Percentiles rank a stretch among this genome's conserved stretches.
Conservation (phyloP, 2,329 filamentous ascomycete genomes). For the Alternaria arbusti region DNA sequence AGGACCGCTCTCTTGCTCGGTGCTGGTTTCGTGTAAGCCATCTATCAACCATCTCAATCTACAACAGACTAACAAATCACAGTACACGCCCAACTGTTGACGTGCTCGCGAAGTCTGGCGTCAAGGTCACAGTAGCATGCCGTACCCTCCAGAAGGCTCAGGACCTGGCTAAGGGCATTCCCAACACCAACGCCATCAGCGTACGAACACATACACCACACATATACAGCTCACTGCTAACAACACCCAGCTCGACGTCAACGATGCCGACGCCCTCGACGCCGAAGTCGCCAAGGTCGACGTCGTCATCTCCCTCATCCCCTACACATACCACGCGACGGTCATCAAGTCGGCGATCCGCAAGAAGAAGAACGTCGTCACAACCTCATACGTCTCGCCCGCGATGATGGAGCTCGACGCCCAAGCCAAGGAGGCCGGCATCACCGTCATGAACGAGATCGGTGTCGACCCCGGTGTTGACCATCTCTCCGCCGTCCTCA, state of each 20-base stretch:
- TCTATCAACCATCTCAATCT: neutral
- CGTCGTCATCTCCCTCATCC: constrained; percentile 76
- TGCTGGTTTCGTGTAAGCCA: constrained; percentile 48
- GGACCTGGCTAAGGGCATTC: constrained; percentile 72
- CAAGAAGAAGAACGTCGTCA: constrained; percentile 95
- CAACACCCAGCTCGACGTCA: constrained; percentile 74
- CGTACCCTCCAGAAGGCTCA: constrained; percentile 79
- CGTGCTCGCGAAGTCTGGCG: constrained; percentile 62
- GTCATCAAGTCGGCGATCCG: constrained; percentile 95
- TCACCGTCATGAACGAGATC: constrained; percentile 93
- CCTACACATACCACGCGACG: constrained; percentile 69
- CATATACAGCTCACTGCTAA: constrained; percentile 15
- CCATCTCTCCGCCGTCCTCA: constrained; percentile 82
- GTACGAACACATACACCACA: constrained; percentile 16
- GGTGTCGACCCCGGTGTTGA: constrained; percentile 72
- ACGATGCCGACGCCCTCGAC: constrained; percentile 76
- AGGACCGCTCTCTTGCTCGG: constrained; percentile 50
- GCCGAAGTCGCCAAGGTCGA: constrained; percentile 80
- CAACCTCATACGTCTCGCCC: constrained; percentile 90
- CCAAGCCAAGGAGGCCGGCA: constrained; percentile 84
- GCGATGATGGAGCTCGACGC: constrained; percentile 90
- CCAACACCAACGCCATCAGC: constrained; percentile 73
- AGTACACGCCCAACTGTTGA: constrained; percentile 64
- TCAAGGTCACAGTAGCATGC: constrained; percentile 73
- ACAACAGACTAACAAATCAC: constrained; percentile 16